phyloP scores from a whole-genome alignment of 2,329 filamentous ascomycete species.

The Cladosporium phlei region DNA sequence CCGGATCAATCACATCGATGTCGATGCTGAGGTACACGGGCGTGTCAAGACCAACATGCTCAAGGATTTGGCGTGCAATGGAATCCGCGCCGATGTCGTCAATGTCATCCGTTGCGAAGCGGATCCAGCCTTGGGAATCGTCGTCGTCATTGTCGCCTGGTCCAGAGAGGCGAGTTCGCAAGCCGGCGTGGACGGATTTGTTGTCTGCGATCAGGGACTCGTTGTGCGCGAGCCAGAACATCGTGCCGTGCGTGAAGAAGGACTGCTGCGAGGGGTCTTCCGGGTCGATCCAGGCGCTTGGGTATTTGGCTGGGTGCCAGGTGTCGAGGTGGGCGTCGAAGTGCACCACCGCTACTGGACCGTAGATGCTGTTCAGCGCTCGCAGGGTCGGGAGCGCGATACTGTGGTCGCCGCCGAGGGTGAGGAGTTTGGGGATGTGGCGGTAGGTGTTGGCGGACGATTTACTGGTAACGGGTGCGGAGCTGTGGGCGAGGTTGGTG shows the following conservation, averaged over 20 bases:
- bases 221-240: slow-evolving; percentile 83
- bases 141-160: slow-evolving; percentile 69
- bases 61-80: slow-evolving; percentile 65
- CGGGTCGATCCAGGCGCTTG: slow-evolving; percentile 62
- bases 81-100: slow-evolving; percentile 73
- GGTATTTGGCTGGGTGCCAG: slow-evolving; percentile 78
- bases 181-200: slow-evolving; percentile 73
- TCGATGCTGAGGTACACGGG: slow-evolving; percentile 79
- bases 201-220: slow-evolving; percentile 74
- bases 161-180: slow-evolving; percentile 70
- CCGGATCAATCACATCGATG: slow-evolving; percentile 76
- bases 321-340: slow-evolving; percentile 69
- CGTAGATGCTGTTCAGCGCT: slow-evolving; percentile 43
- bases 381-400: slow-evolving; percentile 49
- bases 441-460: slow-evolving; percentile 39
- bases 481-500: slow-evolving; percentile 57
- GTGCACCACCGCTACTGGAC: slow-evolving; percentile 45
- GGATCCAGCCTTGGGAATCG: slow-evolving; percentile 66
- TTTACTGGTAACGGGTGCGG: slow-evolving; percentile 30
- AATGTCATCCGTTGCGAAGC: slow-evolving; percentile 79
- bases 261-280: slow-evolving; percentile 55
- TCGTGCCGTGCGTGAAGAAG: slow-evolving; percentile 81
- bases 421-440: slow-evolving; percentile 43
- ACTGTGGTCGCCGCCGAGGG: slow-evolving; percentile 47
- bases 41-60: slow-evolving; percentile 65